Conservation (phyloP, 169 alveolate genomes). For the Plasmodium coatneyi region DNA sequence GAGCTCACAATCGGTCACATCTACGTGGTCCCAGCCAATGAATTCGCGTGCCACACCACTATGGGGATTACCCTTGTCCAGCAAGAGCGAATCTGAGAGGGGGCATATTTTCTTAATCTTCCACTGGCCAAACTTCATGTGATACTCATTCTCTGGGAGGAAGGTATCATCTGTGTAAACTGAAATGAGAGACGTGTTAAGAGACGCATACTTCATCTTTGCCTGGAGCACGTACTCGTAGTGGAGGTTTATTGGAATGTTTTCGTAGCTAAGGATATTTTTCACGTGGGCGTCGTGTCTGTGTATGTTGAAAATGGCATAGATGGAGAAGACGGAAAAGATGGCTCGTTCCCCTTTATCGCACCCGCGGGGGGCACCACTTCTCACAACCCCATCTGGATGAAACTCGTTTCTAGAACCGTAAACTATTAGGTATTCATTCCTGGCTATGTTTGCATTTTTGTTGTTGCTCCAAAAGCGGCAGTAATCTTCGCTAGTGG, state of each 20-base stretch:
- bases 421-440: slow-evolving; percentile 70
- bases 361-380: background rate
- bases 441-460: slow-evolving; percentile 15
- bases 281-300: slow-evolving; percentile 53
- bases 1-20: background rate
- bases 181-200: slow-evolving; percentile 65
- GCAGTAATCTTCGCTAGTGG: background rate
- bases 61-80: background rate
- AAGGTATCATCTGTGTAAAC: slow-evolving; percentile 71
- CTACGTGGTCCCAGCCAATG: background rate
- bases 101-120: slow-evolving; percentile 26
- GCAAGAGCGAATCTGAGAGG: background rate
- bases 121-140: slow-evolving; percentile 73
- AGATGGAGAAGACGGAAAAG: slow-evolving; percentile 42
- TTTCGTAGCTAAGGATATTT: slow-evolving; percentile 52
- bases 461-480: background rate
- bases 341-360: slow-evolving; percentile 4
- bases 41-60: background rate
- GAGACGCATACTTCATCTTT: slow-evolving; percentile 24
- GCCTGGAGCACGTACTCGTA: slow-evolving; percentile 48
- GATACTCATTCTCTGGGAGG: slow-evolving; percentile 27
- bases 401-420: slow-evolving; percentile 17
- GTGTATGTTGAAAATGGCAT: slow-evolving; percentile 67
- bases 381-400: background rate
- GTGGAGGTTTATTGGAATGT: slow-evolving; percentile 33